Percentiles rank a stretch among this genome's conserved stretches.
Evolutionary conservation across 2,329 filamentous ascomycete genomes (phyloP).

Genomic region (Fusarium sp.): DNA sequence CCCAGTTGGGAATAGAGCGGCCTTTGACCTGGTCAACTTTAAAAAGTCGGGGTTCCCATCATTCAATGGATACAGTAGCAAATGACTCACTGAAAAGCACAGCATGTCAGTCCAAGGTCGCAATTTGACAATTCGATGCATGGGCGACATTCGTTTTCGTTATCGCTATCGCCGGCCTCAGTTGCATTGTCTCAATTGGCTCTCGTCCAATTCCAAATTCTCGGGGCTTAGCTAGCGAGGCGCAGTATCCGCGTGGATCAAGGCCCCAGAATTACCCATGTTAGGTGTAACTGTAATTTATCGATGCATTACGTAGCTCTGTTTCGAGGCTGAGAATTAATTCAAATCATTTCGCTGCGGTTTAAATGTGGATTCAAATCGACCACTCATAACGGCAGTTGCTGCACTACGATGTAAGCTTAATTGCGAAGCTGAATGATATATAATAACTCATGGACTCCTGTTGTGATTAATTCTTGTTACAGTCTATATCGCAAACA

Average conservation of each 20-base stretch:
- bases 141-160: background rate
- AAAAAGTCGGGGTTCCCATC: background rate
- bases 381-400: background rate
- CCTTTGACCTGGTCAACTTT: background rate
- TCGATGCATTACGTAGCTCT: slow-evolving; percentile 9
- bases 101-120: background rate
- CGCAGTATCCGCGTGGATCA: slow-evolving; percentile 8
- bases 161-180: no score
- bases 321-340: slow-evolving; percentile 1
- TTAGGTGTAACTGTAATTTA: no score
- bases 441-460: background rate
- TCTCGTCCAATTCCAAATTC: slow-evolving; percentile 18
- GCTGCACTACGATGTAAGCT: background rate
- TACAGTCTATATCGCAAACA: background rate
- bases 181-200: background rate
- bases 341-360: slow-evolving; percentile 22
- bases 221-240: slow-evolving; percentile 12
- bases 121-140: background rate
- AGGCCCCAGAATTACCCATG: background rate
- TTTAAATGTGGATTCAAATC: background rate
- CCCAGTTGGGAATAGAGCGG: no score
- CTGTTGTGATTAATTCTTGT: background rate
- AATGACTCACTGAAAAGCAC: background rate
- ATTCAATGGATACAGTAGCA: background rate
- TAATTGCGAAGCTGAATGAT: background rate